Evolutionary conservation across 2,329 filamentous ascomycete species (phyloP).

Genomic region (Colletotrichum cereale): DNA sequence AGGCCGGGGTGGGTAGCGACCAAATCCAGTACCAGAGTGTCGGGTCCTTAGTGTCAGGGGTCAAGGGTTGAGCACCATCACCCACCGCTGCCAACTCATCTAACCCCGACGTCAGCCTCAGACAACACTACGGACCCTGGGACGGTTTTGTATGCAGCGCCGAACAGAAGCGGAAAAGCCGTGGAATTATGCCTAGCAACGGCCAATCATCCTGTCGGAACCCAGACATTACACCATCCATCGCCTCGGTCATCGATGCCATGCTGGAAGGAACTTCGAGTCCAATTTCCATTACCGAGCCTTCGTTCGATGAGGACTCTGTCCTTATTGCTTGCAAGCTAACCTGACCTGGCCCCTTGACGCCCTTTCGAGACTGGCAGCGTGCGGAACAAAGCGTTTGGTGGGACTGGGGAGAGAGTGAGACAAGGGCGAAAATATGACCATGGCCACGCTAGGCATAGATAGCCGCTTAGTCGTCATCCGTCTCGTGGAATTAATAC

Average conservation of each 20-base stretch:
- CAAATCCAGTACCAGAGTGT: constrained; percentile 36
- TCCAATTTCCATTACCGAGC: constrained; percentile 9
- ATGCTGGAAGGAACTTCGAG: constrained; percentile 22
- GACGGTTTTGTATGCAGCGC: constrained; percentile 28
- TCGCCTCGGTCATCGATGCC: constrained; percentile 18
- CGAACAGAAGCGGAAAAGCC: constrained; percentile 34
- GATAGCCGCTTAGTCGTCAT: constrained; percentile 9
- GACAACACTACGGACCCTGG: constrained; percentile 31
- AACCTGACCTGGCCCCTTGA: neutral
- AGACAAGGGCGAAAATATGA: constrained; percentile 1
- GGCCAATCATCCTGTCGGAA: constrained; percentile 22
- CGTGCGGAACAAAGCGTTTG: constrained; percentile 14
- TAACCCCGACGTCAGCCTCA: constrained; percentile 38
- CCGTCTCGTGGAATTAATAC: constrained; percentile 18
- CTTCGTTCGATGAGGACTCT: neutral
- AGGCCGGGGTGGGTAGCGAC: constrained; percentile 29
- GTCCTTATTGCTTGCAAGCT: neutral
- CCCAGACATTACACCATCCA: constrained; percentile 15
- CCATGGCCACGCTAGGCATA: neutral
- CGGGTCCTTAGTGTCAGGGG: constrained; percentile 35
- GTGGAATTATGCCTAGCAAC: constrained; percentile 18
- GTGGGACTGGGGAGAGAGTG: neutral
- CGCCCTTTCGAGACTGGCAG: neutral
- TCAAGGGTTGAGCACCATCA: constrained; percentile 38
- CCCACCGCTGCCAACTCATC: constrained; percentile 32